A percentile compares a stretch with the other conserved stretches of the same genome.
Conservation (phyloP, 1,284 basidiomycete species). For the Melampsora occidentalis region DNA sequence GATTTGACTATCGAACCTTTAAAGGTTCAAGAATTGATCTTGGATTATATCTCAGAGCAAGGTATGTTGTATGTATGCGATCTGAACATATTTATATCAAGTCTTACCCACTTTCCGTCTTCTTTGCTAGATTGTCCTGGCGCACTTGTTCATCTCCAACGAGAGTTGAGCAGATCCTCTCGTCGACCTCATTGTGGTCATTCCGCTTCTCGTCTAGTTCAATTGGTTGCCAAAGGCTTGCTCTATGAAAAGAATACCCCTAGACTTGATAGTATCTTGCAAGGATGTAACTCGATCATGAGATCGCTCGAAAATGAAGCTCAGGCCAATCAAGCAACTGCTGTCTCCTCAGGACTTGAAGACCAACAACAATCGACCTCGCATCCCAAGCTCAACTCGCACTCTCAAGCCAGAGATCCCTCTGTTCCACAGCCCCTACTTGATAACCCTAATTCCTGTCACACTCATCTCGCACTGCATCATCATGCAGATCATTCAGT, state of each 20-base stretch:
- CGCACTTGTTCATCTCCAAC: background rate
- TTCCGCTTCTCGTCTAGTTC: background rate
- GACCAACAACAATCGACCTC: background rate
- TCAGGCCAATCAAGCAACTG: background rate
- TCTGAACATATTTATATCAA: background rate
- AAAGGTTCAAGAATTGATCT: constrained; percentile 5
- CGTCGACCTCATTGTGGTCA: background rate
- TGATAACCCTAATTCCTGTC: background rate
- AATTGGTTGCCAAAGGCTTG: constrained; percentile 8
- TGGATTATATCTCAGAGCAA: constrained; percentile 6
- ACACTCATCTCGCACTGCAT: background rate
- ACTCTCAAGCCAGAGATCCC: background rate
- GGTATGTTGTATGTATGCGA: background rate
- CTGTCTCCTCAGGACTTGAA: background rate
- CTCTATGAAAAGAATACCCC: background rate
- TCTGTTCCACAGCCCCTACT: background rate
- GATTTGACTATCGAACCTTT: constrained; percentile 8
- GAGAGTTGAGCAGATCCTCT: background rate
- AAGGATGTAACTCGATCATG: constrained; percentile 2
- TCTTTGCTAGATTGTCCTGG: background rate
- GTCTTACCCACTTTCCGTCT: background rate
- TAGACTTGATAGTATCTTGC: constrained; percentile 3
- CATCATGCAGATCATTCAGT: background rate
- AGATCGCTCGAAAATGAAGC: background rate
- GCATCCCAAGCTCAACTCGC: background rate